A percentile compares a stretch with the other conserved stretches of the same genome.
Conservation (phyloP, 495 filamentous ascomycete species). For the Letharia lupina region DNA sequence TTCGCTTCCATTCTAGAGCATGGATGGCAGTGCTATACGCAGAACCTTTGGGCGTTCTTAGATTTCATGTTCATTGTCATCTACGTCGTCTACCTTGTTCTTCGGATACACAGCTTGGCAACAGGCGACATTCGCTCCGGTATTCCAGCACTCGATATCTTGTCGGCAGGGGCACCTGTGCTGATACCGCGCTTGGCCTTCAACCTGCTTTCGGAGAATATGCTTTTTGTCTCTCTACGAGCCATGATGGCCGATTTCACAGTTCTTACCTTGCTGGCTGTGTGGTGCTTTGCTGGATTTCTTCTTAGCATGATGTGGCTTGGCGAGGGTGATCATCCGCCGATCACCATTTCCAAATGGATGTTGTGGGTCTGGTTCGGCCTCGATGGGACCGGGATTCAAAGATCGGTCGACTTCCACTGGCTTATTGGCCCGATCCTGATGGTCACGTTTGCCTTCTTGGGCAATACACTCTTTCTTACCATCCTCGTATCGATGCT, state of each 20-base stretch:
- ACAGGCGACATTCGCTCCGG: constrained; percentile 33
- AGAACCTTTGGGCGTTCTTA: constrained; percentile 72
- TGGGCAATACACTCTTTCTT: constrained; percentile 69
- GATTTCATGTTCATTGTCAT: constrained; percentile 58
- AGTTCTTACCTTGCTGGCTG: constrained; percentile 52
- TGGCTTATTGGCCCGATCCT: constrained; percentile 56
- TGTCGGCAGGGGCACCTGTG: constrained; percentile 60
- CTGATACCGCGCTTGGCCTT: constrained; percentile 66
- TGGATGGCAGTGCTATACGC: constrained; percentile 66
- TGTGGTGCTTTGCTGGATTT: constrained; percentile 68
- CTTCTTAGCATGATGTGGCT: constrained; percentile 65
- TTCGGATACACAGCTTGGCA: constrained; percentile 51
- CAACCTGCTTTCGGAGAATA: constrained; percentile 63
- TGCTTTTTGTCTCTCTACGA: constrained; percentile 61
- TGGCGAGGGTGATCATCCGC: constrained; percentile 33
- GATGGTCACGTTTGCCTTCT: constrained; percentile 64
- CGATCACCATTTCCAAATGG: constrained; percentile 61
- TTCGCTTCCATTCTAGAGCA: constrained; percentile 64
- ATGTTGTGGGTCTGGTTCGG: constrained; percentile 81
- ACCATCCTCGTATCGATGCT: constrained; percentile 71
- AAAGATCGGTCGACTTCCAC: constrained; percentile 57
- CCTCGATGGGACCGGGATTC: constrained; percentile 62
- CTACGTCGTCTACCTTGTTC: constrained; percentile 49
- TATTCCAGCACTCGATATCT: constrained; percentile 56
- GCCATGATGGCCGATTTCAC: constrained; percentile 71